Conservation (phyloP, 2,329 filamentous ascomycete genomes). For the Nothomitra cinnamomea region DNA sequence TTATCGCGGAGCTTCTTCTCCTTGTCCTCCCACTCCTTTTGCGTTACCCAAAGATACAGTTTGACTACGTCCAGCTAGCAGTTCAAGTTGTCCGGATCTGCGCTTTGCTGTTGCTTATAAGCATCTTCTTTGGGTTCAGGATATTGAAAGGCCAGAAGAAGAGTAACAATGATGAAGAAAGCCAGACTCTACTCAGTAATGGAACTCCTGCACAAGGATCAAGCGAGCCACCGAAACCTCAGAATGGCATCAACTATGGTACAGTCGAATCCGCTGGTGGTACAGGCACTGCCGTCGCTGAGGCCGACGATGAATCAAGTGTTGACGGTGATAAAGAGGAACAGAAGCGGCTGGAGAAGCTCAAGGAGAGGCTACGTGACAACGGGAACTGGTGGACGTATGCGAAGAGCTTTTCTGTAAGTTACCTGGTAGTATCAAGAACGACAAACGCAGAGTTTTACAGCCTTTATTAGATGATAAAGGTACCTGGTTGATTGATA, state of each 20-base stretch:
- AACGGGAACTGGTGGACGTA: slow-evolving; percentile 66
- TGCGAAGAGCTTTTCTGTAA: slow-evolving; percentile 47
- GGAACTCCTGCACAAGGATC: slow-evolving; percentile 26
- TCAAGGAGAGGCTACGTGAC: slow-evolving; percentile 45
- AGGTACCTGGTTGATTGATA: background rate
- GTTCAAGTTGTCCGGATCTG: slow-evolving; percentile 14
- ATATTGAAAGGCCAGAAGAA: slow-evolving; percentile 15
- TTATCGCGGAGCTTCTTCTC: slow-evolving; percentile 37
- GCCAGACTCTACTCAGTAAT: slow-evolving; percentile 29
- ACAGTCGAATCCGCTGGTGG: slow-evolving; percentile 18
- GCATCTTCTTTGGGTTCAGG: slow-evolving; percentile 17
- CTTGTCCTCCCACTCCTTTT: slow-evolving; percentile 19
- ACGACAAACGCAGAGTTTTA: background rate
- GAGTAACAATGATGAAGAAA: slow-evolving; percentile 34
- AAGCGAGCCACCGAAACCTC: slow-evolving; percentile 19
- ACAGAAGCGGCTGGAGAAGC: slow-evolving; percentile 30
- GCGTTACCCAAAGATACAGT: background rate
- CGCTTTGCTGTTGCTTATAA: slow-evolving; percentile 20
- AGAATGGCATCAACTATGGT: slow-evolving; percentile 23
- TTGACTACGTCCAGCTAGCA: background rate
- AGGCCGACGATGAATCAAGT: slow-evolving; percentile 29
- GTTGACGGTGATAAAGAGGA: slow-evolving; percentile 36
- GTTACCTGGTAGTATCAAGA: background rate
- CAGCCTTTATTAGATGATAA: background rate
- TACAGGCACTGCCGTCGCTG: slow-evolving; percentile 17